These are phyloP conservation scores for Plasmopara viticola DNA, from an alignment of 352 stramenopile species.

Conservation along the genomic window DNA sequence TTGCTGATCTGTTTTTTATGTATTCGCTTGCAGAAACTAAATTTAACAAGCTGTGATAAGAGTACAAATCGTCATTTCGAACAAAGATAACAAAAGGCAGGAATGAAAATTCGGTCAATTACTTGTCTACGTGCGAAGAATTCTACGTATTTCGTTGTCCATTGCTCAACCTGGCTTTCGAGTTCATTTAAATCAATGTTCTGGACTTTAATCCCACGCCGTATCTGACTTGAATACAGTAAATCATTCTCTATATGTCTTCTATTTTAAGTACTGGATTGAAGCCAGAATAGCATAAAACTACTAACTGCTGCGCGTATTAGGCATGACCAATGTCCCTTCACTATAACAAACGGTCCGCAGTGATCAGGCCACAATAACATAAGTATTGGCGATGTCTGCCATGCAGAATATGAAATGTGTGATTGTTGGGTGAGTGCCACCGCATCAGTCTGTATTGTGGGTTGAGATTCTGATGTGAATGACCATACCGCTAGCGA, in stretches of 20 bases:
- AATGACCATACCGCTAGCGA: constrained; percentile 54
- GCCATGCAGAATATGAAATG: constrained; percentile 95
- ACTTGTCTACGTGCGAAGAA: not conserved
- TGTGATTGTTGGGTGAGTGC: constrained; percentile 80
- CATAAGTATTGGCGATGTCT: constrained; percentile 19
- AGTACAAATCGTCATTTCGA: not conserved
- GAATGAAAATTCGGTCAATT: not conserved
- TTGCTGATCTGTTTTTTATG: constrained; percentile 7
- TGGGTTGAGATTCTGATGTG: constrained; percentile 5
- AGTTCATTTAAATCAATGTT: not conserved
- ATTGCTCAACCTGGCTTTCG: not conserved
- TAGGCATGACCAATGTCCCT: constrained; percentile 5
- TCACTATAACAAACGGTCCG: constrained; percentile 17
- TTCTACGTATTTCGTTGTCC: not conserved
- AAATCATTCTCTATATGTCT: constrained; percentile 18
- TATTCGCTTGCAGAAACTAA: constrained; percentile 48
- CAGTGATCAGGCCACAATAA: not conserved
- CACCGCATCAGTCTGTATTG: not conserved
- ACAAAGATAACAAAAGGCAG: no score
- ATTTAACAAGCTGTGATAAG: constrained; percentile 53
- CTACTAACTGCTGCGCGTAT: constrained; percentile 10
- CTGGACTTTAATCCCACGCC: constrained; percentile 12
- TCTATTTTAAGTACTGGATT: constrained; percentile 36
- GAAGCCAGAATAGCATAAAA: constrained; percentile 33
- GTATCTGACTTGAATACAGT: constrained; percentile 17